A percentile compares a stretch with the other conserved stretches of the same genome.
phyloP scores from a whole-genome alignment of 495 filamentous ascomycete species.

The Xylaria flabelliformis region DNA sequence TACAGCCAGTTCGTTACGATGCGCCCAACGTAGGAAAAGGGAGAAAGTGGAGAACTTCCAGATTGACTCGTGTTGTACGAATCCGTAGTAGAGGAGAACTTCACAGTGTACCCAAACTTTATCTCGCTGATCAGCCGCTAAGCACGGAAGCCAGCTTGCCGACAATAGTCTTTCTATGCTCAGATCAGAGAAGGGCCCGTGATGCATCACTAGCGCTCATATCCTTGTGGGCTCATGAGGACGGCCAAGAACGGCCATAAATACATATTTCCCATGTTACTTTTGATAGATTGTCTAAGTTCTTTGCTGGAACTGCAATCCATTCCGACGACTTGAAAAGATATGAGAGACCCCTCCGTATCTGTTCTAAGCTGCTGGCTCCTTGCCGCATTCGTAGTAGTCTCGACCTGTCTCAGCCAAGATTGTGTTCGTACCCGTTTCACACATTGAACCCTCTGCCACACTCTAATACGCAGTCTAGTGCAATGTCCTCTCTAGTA shows the following conservation, averaged over 20 bases:
- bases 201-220: neutral
- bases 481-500: neutral
- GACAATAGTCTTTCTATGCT: neutral
- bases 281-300: neutral
- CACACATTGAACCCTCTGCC: neutral
- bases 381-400: neutral
- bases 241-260: too few species aligned
- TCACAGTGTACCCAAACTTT: neutral
- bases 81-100: neutral
- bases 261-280: neutral
- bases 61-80: neutral
- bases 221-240: too few species aligned
- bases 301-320: neutral
- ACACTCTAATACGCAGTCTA: neutral
- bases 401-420: neutral
- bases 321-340: neutral
- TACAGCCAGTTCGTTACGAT: neutral
- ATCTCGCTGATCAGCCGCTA: neutral
- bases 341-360: neutral
- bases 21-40: neutral
- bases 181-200: neutral
- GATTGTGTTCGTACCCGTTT: slow-evolving; percentile 8
- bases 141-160: neutral
- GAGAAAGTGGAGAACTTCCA: neutral
- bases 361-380: neutral